phyloP scores from a whole-genome alignment of 2,329 filamentous ascomycete species.

The Aspergillus pseudoviridinutans region DNA sequence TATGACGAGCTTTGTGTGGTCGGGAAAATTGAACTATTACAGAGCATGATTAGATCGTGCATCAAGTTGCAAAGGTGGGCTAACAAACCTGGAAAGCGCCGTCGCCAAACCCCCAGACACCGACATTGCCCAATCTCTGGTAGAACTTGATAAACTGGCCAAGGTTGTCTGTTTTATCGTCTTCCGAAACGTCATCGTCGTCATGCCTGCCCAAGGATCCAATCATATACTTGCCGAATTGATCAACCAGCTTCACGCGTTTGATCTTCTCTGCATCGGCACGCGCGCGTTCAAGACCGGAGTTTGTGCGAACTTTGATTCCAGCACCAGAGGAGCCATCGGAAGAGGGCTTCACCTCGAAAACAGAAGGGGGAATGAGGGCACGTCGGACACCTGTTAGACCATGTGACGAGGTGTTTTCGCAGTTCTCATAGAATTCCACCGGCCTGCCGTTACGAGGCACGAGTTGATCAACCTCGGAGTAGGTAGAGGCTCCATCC shows the following conservation, averaged over 20 bases:
- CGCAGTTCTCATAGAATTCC: constrained; percentile 47
- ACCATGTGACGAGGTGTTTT: constrained; percentile 27
- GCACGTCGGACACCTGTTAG: constrained; percentile 39
- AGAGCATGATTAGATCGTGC: not conserved
- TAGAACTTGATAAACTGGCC: constrained; percentile 48
- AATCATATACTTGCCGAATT: constrained; percentile 52
- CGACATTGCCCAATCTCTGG: constrained; percentile 49
- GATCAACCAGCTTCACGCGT: constrained; percentile 46
- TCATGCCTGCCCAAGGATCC: constrained; percentile 42
- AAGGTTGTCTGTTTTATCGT: constrained; percentile 23
- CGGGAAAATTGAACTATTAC: constrained; percentile 47
- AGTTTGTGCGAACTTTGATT: constrained; percentile 31
- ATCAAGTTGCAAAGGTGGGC: constrained; percentile 1
- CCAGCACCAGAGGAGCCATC: constrained; percentile 19
- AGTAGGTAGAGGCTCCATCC: constrained; percentile 27
- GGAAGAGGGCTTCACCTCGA: constrained; percentile 33
- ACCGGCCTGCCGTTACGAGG: constrained; percentile 40
- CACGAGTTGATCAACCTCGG: constrained; percentile 42
- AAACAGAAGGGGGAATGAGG: constrained; percentile 37
- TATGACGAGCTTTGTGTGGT: constrained; percentile 50
- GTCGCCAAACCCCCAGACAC: constrained; percentile 50
- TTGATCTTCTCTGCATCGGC: constrained; percentile 47
- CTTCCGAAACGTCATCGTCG: constrained; percentile 30
- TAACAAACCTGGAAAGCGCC: constrained; percentile 43
- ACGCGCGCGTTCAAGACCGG: constrained; percentile 30